Percentiles rank a stretch among this genome's conserved stretches.
These are phyloP conservation scores for Dactylellina parvicollis DNA, from an alignment of 2,329 filamentous ascomycete genomes.

Conservation along the genomic window DNA sequence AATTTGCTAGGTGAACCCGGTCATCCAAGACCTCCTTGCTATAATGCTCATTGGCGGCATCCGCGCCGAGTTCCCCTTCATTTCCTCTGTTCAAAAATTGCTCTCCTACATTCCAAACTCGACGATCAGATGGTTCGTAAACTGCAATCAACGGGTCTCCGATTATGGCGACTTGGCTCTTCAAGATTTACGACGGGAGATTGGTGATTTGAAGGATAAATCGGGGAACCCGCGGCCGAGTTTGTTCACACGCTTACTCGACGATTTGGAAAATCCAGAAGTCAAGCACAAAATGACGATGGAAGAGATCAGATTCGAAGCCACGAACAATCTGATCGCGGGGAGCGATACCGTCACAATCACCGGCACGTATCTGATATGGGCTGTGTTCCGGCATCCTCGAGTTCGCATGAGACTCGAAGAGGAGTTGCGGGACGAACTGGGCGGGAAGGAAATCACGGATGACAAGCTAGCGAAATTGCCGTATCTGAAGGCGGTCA, in stretches of 20 bases:
- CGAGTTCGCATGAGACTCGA: conserved; percentile 6
- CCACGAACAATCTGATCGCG: conserved; percentile 3
- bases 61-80: conserved; percentile 26
- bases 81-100: neutral
- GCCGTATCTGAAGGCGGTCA: conserved; percentile 16
- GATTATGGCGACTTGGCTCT: conserved; percentile 19
- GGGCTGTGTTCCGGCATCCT: conserved; percentile 11
- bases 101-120: conserved; percentile 22
- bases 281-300: conserved; percentile 16
- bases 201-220: conserved; percentile 7
- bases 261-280: conserved; percentile 5
- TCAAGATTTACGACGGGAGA: neutral
- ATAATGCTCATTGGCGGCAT: conserved; percentile 23
- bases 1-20: conserved; percentile 7
- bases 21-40: conserved; percentile 15
- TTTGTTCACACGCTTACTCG: neutral
- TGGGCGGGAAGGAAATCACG: conserved; percentile 6
- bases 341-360: conserved; percentile 20
- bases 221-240: conserved; percentile 4
- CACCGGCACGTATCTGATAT: conserved; percentile 20
- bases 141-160: neutral
- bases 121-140: conserved; percentile 23
- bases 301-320: conserved; percentile 6
- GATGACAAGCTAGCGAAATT: conserved; percentile 7
- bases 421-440: neutral